Conservation (phyloP, 2,329 filamentous ascomycete species). For the Xylariomycetidae sp. region DNA sequence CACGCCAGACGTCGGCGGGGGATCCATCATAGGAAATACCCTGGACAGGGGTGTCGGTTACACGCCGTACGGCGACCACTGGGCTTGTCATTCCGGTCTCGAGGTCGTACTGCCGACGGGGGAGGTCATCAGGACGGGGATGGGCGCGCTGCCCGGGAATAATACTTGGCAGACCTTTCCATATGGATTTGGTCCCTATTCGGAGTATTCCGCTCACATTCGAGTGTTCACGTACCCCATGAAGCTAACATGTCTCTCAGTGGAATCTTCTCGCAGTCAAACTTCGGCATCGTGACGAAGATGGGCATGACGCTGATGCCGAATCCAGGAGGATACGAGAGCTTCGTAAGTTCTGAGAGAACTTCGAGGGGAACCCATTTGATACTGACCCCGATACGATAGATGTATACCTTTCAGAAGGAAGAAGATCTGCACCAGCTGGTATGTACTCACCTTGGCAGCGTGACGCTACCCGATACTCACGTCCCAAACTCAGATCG, state of each 20-base stretch:
- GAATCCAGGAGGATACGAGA: conserved; percentile 44
- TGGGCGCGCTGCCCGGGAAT: conserved; percentile 32
- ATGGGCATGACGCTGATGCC: conserved; percentile 50
- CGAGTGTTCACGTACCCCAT: conserved; percentile 47
- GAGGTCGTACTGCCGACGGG: conserved; percentile 40
- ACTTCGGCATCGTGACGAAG: conserved; percentile 47
- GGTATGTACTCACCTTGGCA: conserved; percentile 18
- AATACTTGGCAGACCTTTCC: conserved; percentile 39
- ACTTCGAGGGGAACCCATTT: too few species aligned
- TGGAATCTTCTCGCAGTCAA: conserved; percentile 45
- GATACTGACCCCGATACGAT: conserved; percentile 29
- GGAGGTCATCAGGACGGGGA: conserved; percentile 37
- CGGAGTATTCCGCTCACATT: conserved; percentile 24
- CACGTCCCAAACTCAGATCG: conserved; percentile 21
- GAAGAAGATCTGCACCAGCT: conserved; percentile 45
- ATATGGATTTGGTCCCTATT: conserved; percentile 35
- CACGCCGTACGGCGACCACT: conserved; percentile 41
- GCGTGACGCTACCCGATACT: background rate
- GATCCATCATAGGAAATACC: conserved; percentile 41
- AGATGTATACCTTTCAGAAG: conserved; percentile 38
- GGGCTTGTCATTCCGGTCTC: conserved; percentile 35
- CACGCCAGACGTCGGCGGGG: conserved; percentile 36
- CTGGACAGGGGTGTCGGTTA: conserved; percentile 42
- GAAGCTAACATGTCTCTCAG: too few species aligned
- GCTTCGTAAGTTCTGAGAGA: conserved; percentile 30